A percentile compares a stretch with the other conserved stretches of the same genome.
Conservation (phyloP, 2,329 filamentous ascomycete genomes). For the Sclerotinia borealis region DNA sequence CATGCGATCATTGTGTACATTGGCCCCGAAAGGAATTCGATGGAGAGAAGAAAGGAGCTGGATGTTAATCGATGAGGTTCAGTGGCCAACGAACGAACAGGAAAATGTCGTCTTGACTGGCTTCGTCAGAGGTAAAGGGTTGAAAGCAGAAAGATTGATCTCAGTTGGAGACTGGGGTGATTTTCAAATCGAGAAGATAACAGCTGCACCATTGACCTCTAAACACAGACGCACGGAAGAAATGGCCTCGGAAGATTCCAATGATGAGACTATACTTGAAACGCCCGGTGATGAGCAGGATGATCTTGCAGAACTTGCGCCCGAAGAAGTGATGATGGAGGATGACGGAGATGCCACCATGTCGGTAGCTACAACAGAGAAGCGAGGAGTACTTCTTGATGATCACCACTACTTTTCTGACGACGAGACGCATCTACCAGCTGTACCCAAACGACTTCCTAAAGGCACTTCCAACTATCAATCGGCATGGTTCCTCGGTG, state of each 20-base stretch:
- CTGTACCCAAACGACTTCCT: constrained; percentile 68
- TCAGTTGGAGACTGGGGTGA: constrained; percentile 93
- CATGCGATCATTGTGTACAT: constrained; percentile 84
- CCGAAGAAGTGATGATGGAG: constrained; percentile 76
- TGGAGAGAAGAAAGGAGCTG: constrained; percentile 96
- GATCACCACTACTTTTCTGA: constrained; percentile 98
- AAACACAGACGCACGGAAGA: constrained; percentile 57
- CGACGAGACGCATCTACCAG: constrained; percentile 59
- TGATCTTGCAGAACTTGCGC: constrained; percentile 74
- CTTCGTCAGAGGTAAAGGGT: constrained; percentile 73
- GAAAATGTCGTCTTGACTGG: constrained; percentile 73
- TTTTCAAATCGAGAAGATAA: constrained; percentile 87
- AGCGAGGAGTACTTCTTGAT: constrained; percentile 87
- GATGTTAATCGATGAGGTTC: constrained; percentile 82
- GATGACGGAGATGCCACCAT: constrained; percentile 50
- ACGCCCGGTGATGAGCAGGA: constrained; percentile 74
- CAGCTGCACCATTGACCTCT: constrained; percentile 61
- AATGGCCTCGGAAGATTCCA: constrained; percentile 61
- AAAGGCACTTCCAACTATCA: constrained; percentile 93
- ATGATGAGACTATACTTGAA: constrained; percentile 55
- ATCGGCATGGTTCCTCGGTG: constrained; percentile 82
- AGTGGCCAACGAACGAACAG: constrained; percentile 57
- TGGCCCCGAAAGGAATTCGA: constrained; percentile 84
- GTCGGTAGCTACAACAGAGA: constrained; percentile 44
- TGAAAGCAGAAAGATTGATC: constrained; percentile 85